Conservation (phyloP, 1,284 basidiomycete genomes). For the Peniophora sp. region DNA sequence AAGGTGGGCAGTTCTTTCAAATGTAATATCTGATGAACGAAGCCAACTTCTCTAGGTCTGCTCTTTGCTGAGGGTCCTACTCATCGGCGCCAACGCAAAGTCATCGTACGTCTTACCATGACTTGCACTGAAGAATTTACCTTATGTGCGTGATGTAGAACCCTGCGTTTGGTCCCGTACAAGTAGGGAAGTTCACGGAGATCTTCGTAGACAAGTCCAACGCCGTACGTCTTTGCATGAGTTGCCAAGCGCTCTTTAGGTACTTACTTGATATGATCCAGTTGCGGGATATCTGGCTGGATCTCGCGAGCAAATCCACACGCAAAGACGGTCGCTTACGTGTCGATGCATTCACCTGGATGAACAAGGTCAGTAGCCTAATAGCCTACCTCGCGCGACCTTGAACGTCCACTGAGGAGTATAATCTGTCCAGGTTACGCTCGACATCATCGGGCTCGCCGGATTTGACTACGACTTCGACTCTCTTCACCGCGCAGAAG, state of each 20-base stretch:
- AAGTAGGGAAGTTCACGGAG: slow-evolving; percentile 20
- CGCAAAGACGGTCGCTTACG: slow-evolving; percentile 5
- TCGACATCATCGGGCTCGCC: slow-evolving; percentile 42
- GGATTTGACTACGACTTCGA: slow-evolving; percentile 17
- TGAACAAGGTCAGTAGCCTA: slow-evolving; percentile 18
- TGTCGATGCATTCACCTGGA: slow-evolving; percentile 29
- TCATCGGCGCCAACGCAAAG: slow-evolving; percentile 11
- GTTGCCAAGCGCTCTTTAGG: background rate
- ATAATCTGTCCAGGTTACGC: slow-evolving; percentile 27
- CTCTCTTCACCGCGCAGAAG: slow-evolving; percentile 6
- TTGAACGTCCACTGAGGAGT: too few species aligned
- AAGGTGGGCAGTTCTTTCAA: background rate
- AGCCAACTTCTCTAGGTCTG: slow-evolving; percentile 12
- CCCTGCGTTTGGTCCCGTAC: slow-evolving; percentile 21
- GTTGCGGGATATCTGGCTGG: slow-evolving; percentile 15
- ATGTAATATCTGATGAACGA: background rate
- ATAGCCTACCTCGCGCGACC: too few species aligned
- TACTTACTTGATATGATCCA: background rate
- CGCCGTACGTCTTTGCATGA: slow-evolving; percentile 10
- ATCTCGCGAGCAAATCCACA: slow-evolving; percentile 4
- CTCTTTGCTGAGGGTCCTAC: slow-evolving; percentile 4
- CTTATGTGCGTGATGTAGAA: slow-evolving; percentile 11
- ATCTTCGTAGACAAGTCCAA: slow-evolving; percentile 21
- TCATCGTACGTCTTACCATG: slow-evolving; percentile 3
- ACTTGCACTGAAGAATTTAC: background rate